Conservation (phyloP, 2,329 filamentous ascomycete species). For the Talaromyces sp. region DNA sequence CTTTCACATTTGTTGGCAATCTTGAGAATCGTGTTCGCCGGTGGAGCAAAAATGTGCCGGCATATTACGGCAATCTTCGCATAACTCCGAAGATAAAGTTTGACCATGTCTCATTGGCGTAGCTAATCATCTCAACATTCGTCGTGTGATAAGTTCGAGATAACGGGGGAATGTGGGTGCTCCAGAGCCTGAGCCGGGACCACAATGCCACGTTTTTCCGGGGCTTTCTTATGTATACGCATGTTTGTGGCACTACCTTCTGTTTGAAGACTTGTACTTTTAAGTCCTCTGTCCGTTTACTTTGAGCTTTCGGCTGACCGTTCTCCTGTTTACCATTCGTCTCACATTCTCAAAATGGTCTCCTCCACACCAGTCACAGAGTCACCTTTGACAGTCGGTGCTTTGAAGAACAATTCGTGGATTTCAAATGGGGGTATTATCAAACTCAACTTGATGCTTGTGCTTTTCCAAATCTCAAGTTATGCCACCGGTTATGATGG, state of each 20-base stretch:
- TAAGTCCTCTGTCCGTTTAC: background rate
- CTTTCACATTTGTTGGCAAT: background rate
- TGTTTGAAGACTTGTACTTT: background rate
- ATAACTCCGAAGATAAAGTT: background rate
- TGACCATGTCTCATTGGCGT: background rate
- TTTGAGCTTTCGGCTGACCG: background rate
- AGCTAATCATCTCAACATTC: background rate
- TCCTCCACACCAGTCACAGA: background rate
- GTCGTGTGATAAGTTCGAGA: background rate
- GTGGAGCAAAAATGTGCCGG: background rate
- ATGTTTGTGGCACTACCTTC: background rate
- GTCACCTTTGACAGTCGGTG: conserved; percentile 10
- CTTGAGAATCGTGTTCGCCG: background rate
- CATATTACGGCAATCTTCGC: conserved; percentile 4
- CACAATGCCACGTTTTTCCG: conserved; percentile 1
- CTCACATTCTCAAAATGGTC: background rate
- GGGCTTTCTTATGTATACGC: background rate
- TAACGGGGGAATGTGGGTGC: background rate
- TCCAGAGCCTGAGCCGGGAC: background rate
- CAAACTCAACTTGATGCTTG: conserved; percentile 8
- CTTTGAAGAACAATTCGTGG: conserved; percentile 7
- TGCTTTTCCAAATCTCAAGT: background rate
- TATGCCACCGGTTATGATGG: conserved; percentile 9
- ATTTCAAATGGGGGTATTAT: background rate
- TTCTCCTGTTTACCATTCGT: background rate